Evolutionary conservation across 1,284 basidiomycete species (phyloP), one percentile per base, ranked within the genome.

Genomic region (Ceratobasidium sp.): DNA sequence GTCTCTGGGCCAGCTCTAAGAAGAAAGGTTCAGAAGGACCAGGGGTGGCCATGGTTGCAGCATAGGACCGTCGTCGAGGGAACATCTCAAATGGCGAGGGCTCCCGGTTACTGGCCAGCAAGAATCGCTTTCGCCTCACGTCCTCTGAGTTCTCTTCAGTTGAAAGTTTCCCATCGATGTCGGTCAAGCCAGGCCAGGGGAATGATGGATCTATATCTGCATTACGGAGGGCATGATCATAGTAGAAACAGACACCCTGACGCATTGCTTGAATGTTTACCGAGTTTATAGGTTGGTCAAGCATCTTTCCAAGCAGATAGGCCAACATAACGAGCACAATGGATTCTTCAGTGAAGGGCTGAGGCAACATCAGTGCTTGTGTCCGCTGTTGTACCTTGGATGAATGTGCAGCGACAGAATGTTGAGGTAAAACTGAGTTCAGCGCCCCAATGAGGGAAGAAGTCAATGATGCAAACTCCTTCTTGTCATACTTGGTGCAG

Each of bases 1-100:
- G 19, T 1, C 36, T 19, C 6, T 41, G 56, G 7, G 39, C 8
- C 5, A 57, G 56, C 5, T 44, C 39, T 6, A 19, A 9, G 23
- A 57, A 57, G n/a, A 57, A 57, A 25, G 56, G 56, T 14, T 5
- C 56, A 16, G 56, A 57, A 14, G 36, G 39, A 1, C 56, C 41
- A 2, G 56, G 56, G 2, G 7, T n/a, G 5, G 44, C 39, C 1
- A 57, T 9, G 41, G 39, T 14, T 3, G 41, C 39, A 16, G 16
- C 25, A 41, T 57, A 57, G 1, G 56, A 57, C 5, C 56, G n/a
- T 13, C 36, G 16, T 1, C 56, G 14, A 4, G 56, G 39, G 21
- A 57, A 44, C 21, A 27, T 23, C 19, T 57, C 56, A 23, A 57
- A 13, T 2, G 56, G 41, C 1, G 41, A 44, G 2, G 36, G 56